Evolutionary conservation across 2,329 filamentous ascomycete genomes (phyloP), one percentile per base, ranked within the genome.

Genomic region (Penicillium rolfsii): DNA sequence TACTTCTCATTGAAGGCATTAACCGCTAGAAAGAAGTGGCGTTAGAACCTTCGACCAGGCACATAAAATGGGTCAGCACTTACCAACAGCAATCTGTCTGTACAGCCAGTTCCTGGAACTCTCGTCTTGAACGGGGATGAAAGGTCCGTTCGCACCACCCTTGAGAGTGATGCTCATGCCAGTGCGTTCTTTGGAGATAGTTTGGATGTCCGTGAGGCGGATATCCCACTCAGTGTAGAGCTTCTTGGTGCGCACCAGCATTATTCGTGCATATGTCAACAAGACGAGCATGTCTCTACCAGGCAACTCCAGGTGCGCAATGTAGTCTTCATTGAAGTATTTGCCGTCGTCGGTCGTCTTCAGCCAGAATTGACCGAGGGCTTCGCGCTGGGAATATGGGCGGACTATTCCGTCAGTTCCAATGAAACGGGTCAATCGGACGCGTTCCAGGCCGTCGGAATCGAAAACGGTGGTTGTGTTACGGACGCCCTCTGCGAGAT

Each of bases 401-500:
- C 94, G 89, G 36, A 99, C 93, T 62, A 99, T 91, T 43, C 95
- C 95, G 74, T 99, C 94, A 45, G 89, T 87, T 16, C 92, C 91
- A 62, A 99, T 92, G 80, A 96, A 97, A 19, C 95, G 90, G 5
- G 93, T 91, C 55, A 96, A 85, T n/a, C 95, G 91, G 26, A 97
- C 93, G 52, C 95, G 92, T 70, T 99, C 96, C 6, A 99, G 88
- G 55, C 96, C 95, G 61, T 94, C 90, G 28, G 91, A 91, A 72
- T 99, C 95, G 75, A 99, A 99, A 22, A 99, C 95, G 0, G 95
- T 99, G 0, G 96, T 99, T 0, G 95, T 99, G 79, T 99, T 99
- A 72, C 95, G 93, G 58, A 99, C 96, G 55, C 95, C 95, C 79
- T 99, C 95, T 28, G 93, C 94, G 68, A 99, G 90, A 75, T 97